These are phyloP conservation scores for Epichloe aotearoae DNA, from an alignment of 2,329 filamentous ascomycete genomes.

Conservation along the genomic window DNA sequence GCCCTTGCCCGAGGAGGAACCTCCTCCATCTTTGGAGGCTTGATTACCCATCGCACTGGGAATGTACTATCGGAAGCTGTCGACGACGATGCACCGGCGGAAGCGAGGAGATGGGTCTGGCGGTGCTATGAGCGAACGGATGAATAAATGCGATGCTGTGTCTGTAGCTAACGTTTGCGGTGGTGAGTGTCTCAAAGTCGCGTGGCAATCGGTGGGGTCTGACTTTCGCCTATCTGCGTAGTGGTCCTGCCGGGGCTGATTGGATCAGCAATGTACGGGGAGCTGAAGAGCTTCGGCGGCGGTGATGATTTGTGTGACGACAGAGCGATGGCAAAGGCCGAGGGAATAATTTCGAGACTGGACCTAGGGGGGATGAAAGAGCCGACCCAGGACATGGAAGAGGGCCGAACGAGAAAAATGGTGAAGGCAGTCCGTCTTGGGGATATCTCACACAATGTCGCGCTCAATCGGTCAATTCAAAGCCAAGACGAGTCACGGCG, in stretches of 20 bases:
- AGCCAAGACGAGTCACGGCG: neutral
- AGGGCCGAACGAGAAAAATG: slow-evolving; percentile 31
- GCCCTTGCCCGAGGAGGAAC: slow-evolving; percentile 33
- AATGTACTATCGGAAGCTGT: neutral
- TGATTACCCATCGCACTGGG: slow-evolving; percentile 56
- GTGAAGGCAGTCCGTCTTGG: slow-evolving; percentile 37
- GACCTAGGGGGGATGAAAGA: slow-evolving; percentile 41
- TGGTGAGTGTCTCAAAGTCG: slow-evolving; percentile 15
- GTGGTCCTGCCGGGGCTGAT: neutral
- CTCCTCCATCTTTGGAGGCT: slow-evolving; percentile 47
- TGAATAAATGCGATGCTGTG: neutral
- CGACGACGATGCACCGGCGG: slow-evolving; percentile 2
- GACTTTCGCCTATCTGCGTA: slow-evolving; percentile 1
- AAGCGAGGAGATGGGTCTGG: slow-evolving; percentile 7
- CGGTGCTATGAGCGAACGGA: neutral
- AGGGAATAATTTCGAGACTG: neutral
- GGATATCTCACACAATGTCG: slow-evolving; percentile 21
- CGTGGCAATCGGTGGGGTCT: slow-evolving; percentile 13
- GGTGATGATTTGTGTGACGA: neutral
- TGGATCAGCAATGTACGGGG: neutral
- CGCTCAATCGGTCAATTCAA: slow-evolving; percentile 7
- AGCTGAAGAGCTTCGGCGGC: neutral
- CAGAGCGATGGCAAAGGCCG: neutral
- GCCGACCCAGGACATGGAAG: slow-evolving; percentile 36
- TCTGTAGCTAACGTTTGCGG: slow-evolving; percentile 5